These are phyloP conservation scores for Phytophthora tubulina DNA, from an alignment of 352 stramenopile species.

Conservation along the genomic window DNA sequence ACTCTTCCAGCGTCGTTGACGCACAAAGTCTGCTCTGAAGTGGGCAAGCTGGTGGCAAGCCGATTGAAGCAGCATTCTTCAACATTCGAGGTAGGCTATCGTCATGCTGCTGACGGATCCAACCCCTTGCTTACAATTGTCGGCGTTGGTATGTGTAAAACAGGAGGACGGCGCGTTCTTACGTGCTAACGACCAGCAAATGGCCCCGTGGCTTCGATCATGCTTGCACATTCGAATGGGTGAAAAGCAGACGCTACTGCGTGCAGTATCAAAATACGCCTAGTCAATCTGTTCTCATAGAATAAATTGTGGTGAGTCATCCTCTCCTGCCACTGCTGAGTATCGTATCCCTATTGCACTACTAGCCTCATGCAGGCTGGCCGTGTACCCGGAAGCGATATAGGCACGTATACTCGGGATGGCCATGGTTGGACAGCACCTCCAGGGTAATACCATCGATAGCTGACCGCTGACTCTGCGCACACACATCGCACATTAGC, in stretches of 20 bases:
- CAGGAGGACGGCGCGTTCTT: constrained; percentile 70
- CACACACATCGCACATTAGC: not conserved
- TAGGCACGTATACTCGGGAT: constrained; percentile 89
- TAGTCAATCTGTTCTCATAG: constrained; percentile 22
- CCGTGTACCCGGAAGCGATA: constrained; percentile 92
- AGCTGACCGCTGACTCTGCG: constrained; percentile 53
- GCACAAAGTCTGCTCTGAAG: constrained; percentile 38
- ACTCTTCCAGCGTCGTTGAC: constrained; percentile 42
- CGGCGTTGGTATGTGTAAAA: constrained; percentile 1
- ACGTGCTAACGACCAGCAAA: constrained; percentile 46
- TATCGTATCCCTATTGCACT: constrained; percentile 10
- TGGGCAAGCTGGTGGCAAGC: constrained; percentile 25
- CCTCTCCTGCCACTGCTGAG: constrained; percentile 3
- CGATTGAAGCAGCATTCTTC: constrained; percentile 41
- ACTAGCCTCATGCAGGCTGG: constrained; percentile 37
- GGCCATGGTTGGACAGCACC: constrained; percentile 85
- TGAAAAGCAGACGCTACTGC: constrained; percentile 61
- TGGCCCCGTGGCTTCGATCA: constrained; percentile 72
- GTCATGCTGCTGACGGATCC: not conserved
- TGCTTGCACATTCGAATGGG: constrained; percentile 75
- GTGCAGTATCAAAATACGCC: constrained; percentile 31
- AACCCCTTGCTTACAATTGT: constrained; percentile 2
- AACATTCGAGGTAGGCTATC: constrained; percentile 43
- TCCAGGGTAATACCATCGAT: constrained; percentile 82
- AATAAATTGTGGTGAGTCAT: constrained; percentile 41